phyloP scores from a whole-genome alignment of 208 protist species.

The Trichomonas vaginalis region DNA sequence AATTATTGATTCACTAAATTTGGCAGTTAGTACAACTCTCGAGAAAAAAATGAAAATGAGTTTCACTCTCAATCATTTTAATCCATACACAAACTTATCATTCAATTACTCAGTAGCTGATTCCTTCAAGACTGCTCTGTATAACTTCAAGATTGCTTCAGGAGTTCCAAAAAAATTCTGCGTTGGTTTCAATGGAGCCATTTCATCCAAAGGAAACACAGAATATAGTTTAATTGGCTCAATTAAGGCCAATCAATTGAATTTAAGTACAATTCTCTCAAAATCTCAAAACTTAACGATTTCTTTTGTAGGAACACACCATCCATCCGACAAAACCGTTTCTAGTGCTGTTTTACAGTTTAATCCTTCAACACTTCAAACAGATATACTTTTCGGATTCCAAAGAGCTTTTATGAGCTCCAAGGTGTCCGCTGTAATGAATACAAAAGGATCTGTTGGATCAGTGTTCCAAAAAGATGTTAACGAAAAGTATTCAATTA shows the following conservation, averaged over 20 bases:
- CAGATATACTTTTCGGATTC: neutral
- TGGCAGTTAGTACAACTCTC: neutral
- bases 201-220: neutral
- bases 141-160: neutral
- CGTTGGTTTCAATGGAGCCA: neutral
- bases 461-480: neutral
- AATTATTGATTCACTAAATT: neutral
- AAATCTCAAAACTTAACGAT: neutral
- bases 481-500: neutral
- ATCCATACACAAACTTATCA: neutral
- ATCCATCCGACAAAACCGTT: neutral
- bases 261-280: neutral
- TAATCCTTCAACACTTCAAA: neutral
- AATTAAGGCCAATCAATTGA: neutral
- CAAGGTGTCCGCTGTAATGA: neutral
- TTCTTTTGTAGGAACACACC: neutral
- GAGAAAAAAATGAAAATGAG: neutral
- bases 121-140: neutral
- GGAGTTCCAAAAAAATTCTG: neutral
- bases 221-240: neutral
- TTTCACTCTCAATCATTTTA: neutral
- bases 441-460: neutral
- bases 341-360: neutral
- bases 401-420: neutral
- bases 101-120: neutral